These are phyloP conservation scores for Aspergillus glaucus DNA, from an alignment of 2,329 filamentous ascomycete species.

Conservation along the genomic window DNA sequence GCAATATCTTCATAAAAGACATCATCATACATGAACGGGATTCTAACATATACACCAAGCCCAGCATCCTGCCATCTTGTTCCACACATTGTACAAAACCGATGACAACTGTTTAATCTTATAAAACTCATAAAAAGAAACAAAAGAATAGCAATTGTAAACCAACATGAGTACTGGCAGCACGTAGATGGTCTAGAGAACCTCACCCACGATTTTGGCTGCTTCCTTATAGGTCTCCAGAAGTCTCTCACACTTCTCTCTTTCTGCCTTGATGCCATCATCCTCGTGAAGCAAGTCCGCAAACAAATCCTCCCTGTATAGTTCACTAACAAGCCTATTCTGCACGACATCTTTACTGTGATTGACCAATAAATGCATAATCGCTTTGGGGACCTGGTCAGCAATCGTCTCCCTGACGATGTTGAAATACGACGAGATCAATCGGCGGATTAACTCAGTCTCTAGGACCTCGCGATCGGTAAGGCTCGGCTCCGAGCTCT, in stretches of 20 bases:
- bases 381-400: conserved; percentile 95
- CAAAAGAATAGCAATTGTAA: background rate
- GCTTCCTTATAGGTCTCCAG: conserved; percentile 95
- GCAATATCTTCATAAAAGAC: background rate
- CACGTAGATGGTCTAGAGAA: conserved; percentile 52
- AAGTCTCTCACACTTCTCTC: conserved; percentile 96
- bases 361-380: conserved; percentile 98
- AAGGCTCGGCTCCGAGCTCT: conserved; percentile 69
- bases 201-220: conserved; percentile 95
- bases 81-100: background rate
- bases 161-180: background rate
- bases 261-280: conserved; percentile 92
- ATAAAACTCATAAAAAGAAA: no score
- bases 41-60: background rate
- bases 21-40: background rate
- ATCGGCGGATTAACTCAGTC: conserved; percentile 89
- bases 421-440: conserved; percentile 98
- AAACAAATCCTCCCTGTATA: conserved; percentile 89
- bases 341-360: conserved; percentile 97
- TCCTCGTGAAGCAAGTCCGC: conserved; percentile 95
- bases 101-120: background rate
- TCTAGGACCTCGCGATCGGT: conserved; percentile 96
- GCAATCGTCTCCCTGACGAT: conserved; percentile 98
- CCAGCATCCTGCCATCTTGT: background rate
- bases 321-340: conserved; percentile 88